A percentile compares a stretch with the other conserved stretches of the same genome.
Conservation (phyloP, 345 rosid species). For the Anastatica hierochuntica region DNA sequence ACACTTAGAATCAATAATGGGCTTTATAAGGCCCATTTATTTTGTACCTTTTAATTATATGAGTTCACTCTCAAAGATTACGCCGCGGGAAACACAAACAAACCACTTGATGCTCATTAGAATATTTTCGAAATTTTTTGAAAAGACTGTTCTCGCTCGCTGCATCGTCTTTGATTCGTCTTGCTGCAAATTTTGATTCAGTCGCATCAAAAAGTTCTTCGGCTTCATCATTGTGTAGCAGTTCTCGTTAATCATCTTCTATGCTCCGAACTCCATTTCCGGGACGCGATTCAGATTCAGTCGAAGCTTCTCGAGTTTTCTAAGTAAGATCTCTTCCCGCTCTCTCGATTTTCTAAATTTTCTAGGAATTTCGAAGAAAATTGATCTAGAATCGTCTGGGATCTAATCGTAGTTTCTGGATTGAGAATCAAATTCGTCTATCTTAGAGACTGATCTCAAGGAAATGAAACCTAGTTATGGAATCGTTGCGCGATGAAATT, state of each 20-base stretch:
- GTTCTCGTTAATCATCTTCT: neutral
- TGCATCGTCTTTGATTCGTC: no score
- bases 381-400: neutral
- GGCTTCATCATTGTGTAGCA: neutral
- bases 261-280: neutral
- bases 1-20: neutral
- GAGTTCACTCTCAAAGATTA: neutral
- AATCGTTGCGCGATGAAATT: constrained; percentile 8
- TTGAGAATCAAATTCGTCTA: neutral
- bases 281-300: neutral
- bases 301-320: neutral
- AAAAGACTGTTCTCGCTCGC: constrained; percentile 2
- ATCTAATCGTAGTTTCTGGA: neutral
- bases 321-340: neutral
- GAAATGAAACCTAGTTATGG: neutral
- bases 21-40: constrained; percentile 1
- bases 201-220: neutral
- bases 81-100: constrained; percentile 9
- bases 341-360: neutral
- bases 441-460: neutral
- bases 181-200: neutral
- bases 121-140: constrained; percentile 7
- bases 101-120: neutral
- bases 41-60: neutral
- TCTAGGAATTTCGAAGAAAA: neutral